These are phyloP conservation scores for Penicillium sp. DNA, from an alignment of 2,329 filamentous ascomycete species.

Conservation along the genomic window DNA sequence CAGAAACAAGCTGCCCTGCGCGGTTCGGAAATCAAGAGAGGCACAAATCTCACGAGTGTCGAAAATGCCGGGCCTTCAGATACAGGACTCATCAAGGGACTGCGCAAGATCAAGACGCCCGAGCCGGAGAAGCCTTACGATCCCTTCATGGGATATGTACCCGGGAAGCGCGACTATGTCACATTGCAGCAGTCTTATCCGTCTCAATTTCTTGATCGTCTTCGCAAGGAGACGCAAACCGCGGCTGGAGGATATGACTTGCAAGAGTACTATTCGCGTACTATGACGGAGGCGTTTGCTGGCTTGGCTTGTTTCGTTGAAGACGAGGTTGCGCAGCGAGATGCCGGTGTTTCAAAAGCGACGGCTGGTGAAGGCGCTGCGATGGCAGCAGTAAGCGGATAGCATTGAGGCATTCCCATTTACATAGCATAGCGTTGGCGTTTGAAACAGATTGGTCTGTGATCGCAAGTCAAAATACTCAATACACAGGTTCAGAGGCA, in stretches of 20 bases:
- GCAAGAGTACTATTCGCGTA: slow-evolving; percentile 75
- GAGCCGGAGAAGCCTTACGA: slow-evolving; percentile 76
- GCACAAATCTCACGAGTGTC: slow-evolving; percentile 16
- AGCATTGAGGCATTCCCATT: neutral
- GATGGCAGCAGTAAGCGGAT: slow-evolving; percentile 23
- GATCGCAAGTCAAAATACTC: neutral
- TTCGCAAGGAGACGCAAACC: slow-evolving; percentile 64
- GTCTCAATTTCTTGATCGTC: slow-evolving; percentile 69
- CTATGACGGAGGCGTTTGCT: slow-evolving; percentile 84
- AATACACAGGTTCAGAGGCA: neutral
- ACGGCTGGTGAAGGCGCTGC: slow-evolving; percentile 30
- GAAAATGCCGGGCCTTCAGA: slow-evolving; percentile 27
- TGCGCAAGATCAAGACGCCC: slow-evolving; percentile 64
- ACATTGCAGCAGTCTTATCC: slow-evolving; percentile 67
- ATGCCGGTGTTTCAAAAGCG: slow-evolving; percentile 23
- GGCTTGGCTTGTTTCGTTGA: slow-evolving; percentile 84
- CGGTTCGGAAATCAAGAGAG: slow-evolving; percentile 32
- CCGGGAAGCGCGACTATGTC: slow-evolving; percentile 67
- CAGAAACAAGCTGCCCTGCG: slow-evolving; percentile 45
- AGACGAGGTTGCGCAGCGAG: slow-evolving; percentile 59
- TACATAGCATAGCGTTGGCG: slow-evolving; percentile 19
- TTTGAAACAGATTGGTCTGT: neutral
- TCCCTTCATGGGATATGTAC: slow-evolving; percentile 71
- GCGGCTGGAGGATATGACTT: slow-evolving; percentile 80
- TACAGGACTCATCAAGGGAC: slow-evolving; percentile 67